phyloP scores from a whole-genome alignment of 306 rosid species.

The Arachis hypogaea region DNA sequence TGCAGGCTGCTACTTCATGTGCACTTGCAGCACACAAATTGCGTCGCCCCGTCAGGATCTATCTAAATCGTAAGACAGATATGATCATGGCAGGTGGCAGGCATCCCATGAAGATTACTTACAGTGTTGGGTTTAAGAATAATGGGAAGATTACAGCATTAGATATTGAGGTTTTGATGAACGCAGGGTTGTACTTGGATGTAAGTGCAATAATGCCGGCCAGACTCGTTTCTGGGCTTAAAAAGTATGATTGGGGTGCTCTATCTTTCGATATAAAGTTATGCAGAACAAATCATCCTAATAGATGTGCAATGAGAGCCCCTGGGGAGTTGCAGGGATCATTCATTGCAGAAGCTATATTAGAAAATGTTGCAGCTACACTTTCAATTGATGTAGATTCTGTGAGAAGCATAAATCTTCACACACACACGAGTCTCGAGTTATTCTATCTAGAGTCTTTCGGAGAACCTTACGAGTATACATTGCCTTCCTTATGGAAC shows the following conservation, averaged over 20 bases:
- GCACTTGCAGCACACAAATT: constrained; percentile 86
- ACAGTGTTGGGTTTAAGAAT: constrained; percentile 76
- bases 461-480: constrained; percentile 75
- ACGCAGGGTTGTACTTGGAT: constrained; percentile 69
- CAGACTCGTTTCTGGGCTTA: constrained; percentile 51
- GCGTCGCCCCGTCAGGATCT: constrained; percentile 67
- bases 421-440: constrained; percentile 63
- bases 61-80: constrained; percentile 78
- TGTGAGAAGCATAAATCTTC: constrained; percentile 73
- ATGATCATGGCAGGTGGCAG: constrained; percentile 95
- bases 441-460: constrained; percentile 52
- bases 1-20: constrained; percentile 77
- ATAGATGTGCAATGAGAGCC: constrained; percentile 83
- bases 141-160: constrained; percentile 82
- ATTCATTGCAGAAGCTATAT: constrained; percentile 75
- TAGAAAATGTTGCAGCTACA: constrained; percentile 82
- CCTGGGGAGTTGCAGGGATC: constrained; percentile 92
- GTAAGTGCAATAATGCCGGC: constrained; percentile 58
- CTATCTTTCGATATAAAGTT: constrained; percentile 72
- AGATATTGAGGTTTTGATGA: constrained; percentile 64
- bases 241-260: constrained; percentile 91
- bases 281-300: constrained; percentile 75
- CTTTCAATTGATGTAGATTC: constrained; percentile 72
- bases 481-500: constrained; percentile 81
- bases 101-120: constrained; percentile 89